These are phyloP conservation scores for Termitomyces sp. DNA, from an alignment of 768 basidiomycete species.

Conservation along the genomic window DNA sequence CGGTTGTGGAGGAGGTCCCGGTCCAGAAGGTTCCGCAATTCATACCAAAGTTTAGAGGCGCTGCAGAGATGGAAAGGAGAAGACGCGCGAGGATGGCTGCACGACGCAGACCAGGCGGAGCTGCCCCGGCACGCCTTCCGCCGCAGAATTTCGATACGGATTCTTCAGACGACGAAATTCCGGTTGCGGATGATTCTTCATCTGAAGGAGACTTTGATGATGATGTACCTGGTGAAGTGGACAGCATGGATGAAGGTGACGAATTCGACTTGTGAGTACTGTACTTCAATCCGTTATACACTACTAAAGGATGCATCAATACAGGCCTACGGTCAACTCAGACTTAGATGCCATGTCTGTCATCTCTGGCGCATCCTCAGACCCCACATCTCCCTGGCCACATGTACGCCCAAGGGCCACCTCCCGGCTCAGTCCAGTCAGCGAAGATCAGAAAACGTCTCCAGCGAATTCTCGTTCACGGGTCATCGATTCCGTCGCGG, in stretches of 20 bases:
- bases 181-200: slow-evolving; percentile 44
- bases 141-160: slow-evolving; percentile 44
- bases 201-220: slow-evolving; percentile 52
- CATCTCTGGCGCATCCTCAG: slow-evolving; percentile 55
- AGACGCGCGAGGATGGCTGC: slow-evolving; percentile 65
- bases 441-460: slow-evolving; percentile 41
- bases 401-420: slow-evolving; percentile 33
- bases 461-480: slow-evolving; percentile 10
- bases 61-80: slow-evolving; percentile 83
- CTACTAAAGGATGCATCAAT: neutral
- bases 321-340: slow-evolving; percentile 50
- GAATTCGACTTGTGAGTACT: slow-evolving; percentile 76
- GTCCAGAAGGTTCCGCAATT: slow-evolving; percentile 56
- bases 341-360: slow-evolving; percentile 65
- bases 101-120: slow-evolving; percentile 41
- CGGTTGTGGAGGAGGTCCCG: slow-evolving; percentile 38
- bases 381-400: slow-evolving; percentile 44
- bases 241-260: slow-evolving; percentile 60
- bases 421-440: slow-evolving; percentile 57
- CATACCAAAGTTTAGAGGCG: slow-evolving; percentile 76
- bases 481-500: slow-evolving; percentile 28
- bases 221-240: slow-evolving; percentile 38
- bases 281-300: neutral
- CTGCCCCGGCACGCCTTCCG: slow-evolving; percentile 29
- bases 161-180: slow-evolving; percentile 49